Conservation (phyloP, 306 rosid species). For the Delonix regia region DNA sequence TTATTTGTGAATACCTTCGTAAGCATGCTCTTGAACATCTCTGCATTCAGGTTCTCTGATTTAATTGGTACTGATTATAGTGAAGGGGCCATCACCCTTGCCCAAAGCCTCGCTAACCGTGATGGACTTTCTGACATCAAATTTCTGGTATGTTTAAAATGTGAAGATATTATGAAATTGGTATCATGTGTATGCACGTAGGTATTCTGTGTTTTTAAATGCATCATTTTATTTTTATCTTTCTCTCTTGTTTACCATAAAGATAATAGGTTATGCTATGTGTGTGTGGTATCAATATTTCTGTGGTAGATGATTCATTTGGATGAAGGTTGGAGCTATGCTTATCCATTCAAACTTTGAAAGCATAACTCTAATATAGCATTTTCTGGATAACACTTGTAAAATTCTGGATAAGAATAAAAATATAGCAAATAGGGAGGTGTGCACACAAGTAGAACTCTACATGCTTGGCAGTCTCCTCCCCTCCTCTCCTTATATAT, state of each 20-base stretch:
- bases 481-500: neutral
- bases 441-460: neutral
- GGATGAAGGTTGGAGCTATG: neutral
- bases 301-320: neutral
- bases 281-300: neutral
- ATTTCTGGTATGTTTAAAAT: constrained; percentile 58
- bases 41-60: constrained; percentile 77
- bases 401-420: neutral
- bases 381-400: neutral
- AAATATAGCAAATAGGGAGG: no score
- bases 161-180: neutral
- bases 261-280: neutral
- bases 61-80: constrained; percentile 96
- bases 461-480: neutral
- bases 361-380: neutral
- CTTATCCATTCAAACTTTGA: neutral
- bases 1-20: constrained; percentile 17
- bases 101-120: constrained; percentile 81
- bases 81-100: constrained; percentile 85
- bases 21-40: constrained; percentile 39
- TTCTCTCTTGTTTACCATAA: neutral
- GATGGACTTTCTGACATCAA: constrained; percentile 72
- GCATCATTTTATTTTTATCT: neutral
- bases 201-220: neutral
- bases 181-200: neutral